Percentiles rank a stretch among this genome's conserved stretches.
Conservation (phyloP, 495 filamentous ascomycete species). For the Penicillium flavigenum region DNA sequence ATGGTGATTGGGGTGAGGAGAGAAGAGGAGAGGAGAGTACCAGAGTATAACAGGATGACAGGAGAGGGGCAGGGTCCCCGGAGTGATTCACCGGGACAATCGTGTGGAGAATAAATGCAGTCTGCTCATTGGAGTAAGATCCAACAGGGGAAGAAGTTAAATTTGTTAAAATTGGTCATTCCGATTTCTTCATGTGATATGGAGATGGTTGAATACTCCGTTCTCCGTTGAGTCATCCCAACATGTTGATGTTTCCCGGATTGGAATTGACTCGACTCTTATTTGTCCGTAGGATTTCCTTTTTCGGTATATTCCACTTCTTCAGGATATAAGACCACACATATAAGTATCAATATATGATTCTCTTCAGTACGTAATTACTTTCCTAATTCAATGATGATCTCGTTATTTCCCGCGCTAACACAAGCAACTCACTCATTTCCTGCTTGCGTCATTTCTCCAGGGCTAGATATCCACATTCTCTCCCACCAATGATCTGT, state of each 20-base stretch:
- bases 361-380: too few species aligned
- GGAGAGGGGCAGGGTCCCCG: slow-evolving; percentile 17
- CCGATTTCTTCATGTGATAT: not conserved
- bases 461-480: too few species aligned
- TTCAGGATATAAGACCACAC: too few species aligned
- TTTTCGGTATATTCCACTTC: not conserved
- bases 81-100: slow-evolving; percentile 20
- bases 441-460: too few species aligned
- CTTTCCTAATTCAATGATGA: too few species aligned
- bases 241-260: not conserved
- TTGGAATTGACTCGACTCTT: not conserved
- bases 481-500: too few species aligned
- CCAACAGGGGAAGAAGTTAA: not conserved
- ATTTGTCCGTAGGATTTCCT: not conserved
- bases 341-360: too few species aligned
- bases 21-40: slow-evolving; percentile 5
- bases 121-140: not conserved
- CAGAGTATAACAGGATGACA: slow-evolving; percentile 4
- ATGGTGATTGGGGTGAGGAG: slow-evolving; percentile 24
- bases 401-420: too few species aligned
- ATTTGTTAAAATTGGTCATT: not conserved
- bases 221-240: slow-evolving; percentile 1
- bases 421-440: too few species aligned
- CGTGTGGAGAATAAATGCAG: slow-evolving; percentile 15
- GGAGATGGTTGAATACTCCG: not conserved